A percentile compares a stretch with the other conserved stretches of the same genome.
Conservation (phyloP, 495 filamentous ascomycete species). For the Penicillium coffeae region DNA sequence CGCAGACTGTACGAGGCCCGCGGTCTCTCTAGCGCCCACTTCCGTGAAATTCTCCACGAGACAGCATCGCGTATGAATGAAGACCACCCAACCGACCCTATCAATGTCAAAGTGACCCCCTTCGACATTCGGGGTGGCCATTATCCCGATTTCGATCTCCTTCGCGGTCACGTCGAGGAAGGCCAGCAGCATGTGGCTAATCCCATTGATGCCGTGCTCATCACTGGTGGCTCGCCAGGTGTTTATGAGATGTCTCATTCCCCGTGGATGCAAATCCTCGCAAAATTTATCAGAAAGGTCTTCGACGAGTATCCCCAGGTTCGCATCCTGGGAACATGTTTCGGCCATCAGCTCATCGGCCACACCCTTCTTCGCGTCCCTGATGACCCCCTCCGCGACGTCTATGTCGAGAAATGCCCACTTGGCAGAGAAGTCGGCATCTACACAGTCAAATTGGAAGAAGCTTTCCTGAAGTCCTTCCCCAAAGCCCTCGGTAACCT, state of each 20-base stretch:
- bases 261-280: conserved; percentile 27
- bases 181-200: conserved; percentile 7
- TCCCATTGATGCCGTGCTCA: conserved; percentile 31
- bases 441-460: conserved; percentile 23
- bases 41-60: conserved; percentile 28
- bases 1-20: conserved; percentile 27
- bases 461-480: conserved; percentile 21
- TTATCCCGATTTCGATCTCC: conserved; percentile 23
- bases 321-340: conserved; percentile 37
- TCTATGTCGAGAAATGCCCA: conserved; percentile 28
- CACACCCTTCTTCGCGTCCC: conserved; percentile 25
- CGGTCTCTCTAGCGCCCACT: conserved; percentile 33
- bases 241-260: conserved; percentile 27
- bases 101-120: conserved; percentile 26
- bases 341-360: conserved; percentile 41
- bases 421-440: conserved; percentile 33
- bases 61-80: conserved; percentile 25
- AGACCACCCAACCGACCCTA: conserved; percentile 9
- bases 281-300: conserved; percentile 25
- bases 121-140: conserved; percentile 32
- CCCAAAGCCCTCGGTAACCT: conserved; percentile 12
- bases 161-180: conserved; percentile 14
- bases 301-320: conserved; percentile 35
- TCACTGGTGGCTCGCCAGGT: conserved; percentile 30
- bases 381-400: conserved; percentile 19